phyloP scores from a whole-genome alignment of 1,284 basidiomycete species.

The Boletus semigastroideus region DNA sequence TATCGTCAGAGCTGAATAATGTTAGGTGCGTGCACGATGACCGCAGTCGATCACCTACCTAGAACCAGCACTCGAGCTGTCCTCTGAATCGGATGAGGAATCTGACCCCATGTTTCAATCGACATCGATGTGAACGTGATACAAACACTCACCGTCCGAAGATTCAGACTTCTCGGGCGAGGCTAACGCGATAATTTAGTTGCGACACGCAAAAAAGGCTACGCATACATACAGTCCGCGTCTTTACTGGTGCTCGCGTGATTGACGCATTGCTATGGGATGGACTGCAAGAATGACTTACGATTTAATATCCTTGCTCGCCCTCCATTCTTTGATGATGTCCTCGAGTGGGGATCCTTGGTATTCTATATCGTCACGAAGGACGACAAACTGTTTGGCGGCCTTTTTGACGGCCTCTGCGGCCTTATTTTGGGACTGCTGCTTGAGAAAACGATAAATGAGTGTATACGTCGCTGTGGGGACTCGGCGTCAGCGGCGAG shows the following conservation, averaged over 20 bases:
- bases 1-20: constrained; percentile 30
- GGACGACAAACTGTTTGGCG: constrained; percentile 54
- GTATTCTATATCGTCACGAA: constrained; percentile 50
- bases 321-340: constrained; percentile 63
- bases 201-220: constrained; percentile 2
- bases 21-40: constrained; percentile 22
- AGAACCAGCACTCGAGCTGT: constrained; percentile 25
- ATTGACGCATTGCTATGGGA: background rate
- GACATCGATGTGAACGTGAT: background rate
- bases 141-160: constrained; percentile 23
- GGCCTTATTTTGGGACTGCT: constrained; percentile 61
- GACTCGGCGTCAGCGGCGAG: constrained; percentile 12
- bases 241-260: constrained; percentile 18
- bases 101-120: constrained; percentile 13
- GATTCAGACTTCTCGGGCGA: constrained; percentile 23
- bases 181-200: constrained; percentile 19
- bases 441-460: constrained; percentile 68
- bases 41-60: constrained; percentile 14
- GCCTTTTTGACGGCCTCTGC: constrained; percentile 67
- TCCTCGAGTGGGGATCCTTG: constrained; percentile 58
- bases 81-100: constrained; percentile 35
- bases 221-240: constrained; percentile 33
- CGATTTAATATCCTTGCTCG: constrained; percentile 27
- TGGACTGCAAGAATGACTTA: constrained; percentile 13
- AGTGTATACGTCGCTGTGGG: constrained; percentile 67